phyloP scores from a whole-genome alignment of 345 rosid species.

The Turnera subulata region DNA sequence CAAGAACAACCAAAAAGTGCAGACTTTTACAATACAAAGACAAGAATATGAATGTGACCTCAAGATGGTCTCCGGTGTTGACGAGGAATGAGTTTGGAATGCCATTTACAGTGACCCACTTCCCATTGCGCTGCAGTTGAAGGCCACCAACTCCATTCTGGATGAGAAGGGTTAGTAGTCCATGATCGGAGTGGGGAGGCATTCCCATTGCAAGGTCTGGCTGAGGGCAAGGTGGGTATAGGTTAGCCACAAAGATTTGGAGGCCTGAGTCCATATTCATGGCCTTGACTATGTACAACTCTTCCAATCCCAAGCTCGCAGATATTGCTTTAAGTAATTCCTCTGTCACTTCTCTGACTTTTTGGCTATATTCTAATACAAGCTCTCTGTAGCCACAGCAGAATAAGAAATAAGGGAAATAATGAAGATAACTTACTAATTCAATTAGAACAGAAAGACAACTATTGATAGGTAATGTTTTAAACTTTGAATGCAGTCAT shows the following conservation, averaged over 20 bases:
- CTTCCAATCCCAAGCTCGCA: conserved; percentile 45
- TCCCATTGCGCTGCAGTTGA: conserved; percentile 66
- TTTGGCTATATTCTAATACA: conserved; percentile 26
- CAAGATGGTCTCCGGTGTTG: conserved; percentile 80
- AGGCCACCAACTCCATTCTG: conserved; percentile 94
- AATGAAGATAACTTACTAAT: no score
- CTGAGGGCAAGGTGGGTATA: conserved; percentile 38
- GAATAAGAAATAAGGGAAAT: no score
- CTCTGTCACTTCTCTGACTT: conserved; percentile 26
- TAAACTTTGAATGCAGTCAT: no score
- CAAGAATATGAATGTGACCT: conserved; percentile 28
- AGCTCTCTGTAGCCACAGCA: conserved; percentile 23
- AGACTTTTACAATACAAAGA: not conserved
- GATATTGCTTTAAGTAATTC: conserved; percentile 41
- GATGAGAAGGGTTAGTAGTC: conserved; percentile 77
- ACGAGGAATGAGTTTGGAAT: conserved; percentile 79
- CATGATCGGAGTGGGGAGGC: conserved; percentile 78
- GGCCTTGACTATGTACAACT: conserved; percentile 22
- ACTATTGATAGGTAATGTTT: no score
- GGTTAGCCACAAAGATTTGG: conserved; percentile 28
- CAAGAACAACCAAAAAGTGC: no score
- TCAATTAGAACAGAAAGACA: no score
- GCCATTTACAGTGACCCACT: conserved; percentile 79
- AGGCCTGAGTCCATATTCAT: conserved; percentile 28
- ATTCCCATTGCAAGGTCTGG: conserved; percentile 88